phyloP scores from a whole-genome alignment of 2,329 filamentous ascomycete genomes.

The Monosporascus sp. region DNA sequence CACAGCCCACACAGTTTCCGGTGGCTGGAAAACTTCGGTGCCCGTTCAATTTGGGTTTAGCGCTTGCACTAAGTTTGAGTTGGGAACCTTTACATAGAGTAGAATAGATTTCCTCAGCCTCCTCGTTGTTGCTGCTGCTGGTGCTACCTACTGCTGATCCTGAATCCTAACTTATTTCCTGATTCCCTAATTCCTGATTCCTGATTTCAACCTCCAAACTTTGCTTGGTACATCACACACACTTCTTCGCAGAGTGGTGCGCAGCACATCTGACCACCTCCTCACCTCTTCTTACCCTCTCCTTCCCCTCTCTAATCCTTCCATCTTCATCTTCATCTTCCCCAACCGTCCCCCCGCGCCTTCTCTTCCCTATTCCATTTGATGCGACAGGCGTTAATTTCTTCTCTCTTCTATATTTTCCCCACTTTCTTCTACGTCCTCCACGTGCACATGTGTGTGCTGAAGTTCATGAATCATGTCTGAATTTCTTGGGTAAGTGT shows the following conservation, averaged over 20 bases:
- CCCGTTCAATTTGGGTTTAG: too few species aligned
- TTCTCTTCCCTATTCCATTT: background rate
- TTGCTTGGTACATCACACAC: background rate
- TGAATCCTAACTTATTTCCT: background rate
- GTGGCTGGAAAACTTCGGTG: background rate
- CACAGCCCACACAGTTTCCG: background rate
- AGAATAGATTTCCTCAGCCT: too few species aligned
- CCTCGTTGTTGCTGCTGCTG: too few species aligned
- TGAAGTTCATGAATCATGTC: conserved; percentile 37
- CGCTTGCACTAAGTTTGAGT: too few species aligned
- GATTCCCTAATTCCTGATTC: background rate
- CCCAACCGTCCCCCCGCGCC: too few species aligned
- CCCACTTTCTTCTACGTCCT: conserved; percentile 8
- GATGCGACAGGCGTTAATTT: background rate
- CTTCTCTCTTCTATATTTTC: conserved; percentile 1
- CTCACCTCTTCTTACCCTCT: background rate
- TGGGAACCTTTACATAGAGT: too few species aligned
- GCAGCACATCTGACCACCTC: background rate
- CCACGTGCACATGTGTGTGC: conserved; percentile 19
- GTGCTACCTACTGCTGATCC: background rate
- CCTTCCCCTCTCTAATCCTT: background rate
- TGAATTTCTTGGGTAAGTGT: conserved; percentile 52
- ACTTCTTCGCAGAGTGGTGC: background rate
- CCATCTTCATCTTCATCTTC: background rate
- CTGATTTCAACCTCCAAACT: background rate